Percentiles rank a stretch among this genome's conserved stretches.
Evolutionary conservation across 2,329 filamentous ascomycete genomes (phyloP).

Genomic region (Sclerotinia borealis): DNA sequence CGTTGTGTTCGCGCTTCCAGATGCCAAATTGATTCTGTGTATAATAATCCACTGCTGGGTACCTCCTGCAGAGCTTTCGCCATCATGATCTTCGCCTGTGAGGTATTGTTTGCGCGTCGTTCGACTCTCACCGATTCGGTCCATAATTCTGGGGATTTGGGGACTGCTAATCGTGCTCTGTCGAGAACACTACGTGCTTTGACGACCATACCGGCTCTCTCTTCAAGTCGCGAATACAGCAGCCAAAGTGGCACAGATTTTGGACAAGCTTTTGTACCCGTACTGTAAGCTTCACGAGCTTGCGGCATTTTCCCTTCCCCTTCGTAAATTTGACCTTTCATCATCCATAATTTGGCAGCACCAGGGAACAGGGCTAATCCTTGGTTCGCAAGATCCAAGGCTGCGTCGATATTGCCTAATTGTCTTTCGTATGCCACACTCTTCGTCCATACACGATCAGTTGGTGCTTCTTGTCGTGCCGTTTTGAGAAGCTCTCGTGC

Average conservation of each 20-base stretch:
- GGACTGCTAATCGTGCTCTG: constrained; percentile 78
- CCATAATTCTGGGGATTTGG: constrained; percentile 80
- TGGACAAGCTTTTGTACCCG: constrained; percentile 81
- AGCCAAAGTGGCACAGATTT: constrained; percentile 85
- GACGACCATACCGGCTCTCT: constrained; percentile 73
- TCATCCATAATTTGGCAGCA: constrained; percentile 90
- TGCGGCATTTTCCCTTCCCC: constrained; percentile 70
- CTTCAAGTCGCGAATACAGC: constrained; percentile 81
- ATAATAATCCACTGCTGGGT: constrained; percentile 78
- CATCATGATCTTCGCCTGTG: constrained; percentile 88
- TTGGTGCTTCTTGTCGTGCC: constrained; percentile 82
- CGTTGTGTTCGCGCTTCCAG: constrained; percentile 87
- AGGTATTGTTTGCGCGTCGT: constrained; percentile 73
- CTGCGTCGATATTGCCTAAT: constrained; percentile 69
- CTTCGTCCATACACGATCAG: constrained; percentile 96
- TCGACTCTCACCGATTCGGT: constrained; percentile 92
- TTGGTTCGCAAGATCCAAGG: constrained; percentile 80
- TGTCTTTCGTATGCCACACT: constrained; percentile 90
- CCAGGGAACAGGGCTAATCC: constrained; percentile 81
- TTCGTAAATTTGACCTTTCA: constrained; percentile 98
- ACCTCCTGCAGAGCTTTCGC: constrained; percentile 88
- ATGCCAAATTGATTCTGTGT: constrained; percentile 93
- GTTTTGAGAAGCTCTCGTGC: constrained; percentile 76
- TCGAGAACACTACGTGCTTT: constrained; percentile 94
- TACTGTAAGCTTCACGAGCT: constrained; percentile 82